Evolutionary conservation across 2,329 filamentous ascomycete species (phyloP).

Genomic region (Aspergillus flavus): DNA sequence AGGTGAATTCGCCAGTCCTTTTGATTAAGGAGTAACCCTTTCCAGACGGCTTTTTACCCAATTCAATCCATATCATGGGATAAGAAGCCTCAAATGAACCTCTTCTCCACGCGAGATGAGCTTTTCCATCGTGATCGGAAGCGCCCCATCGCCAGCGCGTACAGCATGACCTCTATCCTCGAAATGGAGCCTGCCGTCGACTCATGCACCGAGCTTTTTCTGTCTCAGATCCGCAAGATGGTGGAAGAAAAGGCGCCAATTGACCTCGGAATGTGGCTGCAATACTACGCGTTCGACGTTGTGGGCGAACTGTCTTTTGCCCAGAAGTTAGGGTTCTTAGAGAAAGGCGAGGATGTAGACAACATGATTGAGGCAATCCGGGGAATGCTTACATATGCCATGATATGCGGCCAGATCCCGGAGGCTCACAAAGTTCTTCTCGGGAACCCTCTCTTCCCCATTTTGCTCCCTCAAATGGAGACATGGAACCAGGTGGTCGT

Average conservation of each 20-base stretch:
- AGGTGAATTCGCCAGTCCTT: background rate
- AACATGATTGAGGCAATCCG: constrained; percentile 36
- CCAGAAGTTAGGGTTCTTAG: constrained; percentile 47
- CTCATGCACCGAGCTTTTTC: constrained; percentile 26
- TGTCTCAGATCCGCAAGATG: constrained; percentile 18
- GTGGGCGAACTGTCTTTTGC: constrained; percentile 46
- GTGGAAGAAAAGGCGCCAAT: constrained; percentile 12
- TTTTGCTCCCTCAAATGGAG: constrained; percentile 38
- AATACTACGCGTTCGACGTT: constrained; percentile 45
- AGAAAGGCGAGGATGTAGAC: constrained; percentile 44
- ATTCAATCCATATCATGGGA: constrained; percentile 26
- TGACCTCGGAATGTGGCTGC: constrained; percentile 24
- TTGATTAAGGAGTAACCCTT: background rate
- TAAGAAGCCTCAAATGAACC: constrained; percentile 24
- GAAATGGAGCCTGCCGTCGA: constrained; percentile 30
- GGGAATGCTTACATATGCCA: constrained; percentile 32
- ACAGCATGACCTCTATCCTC: constrained; percentile 31
- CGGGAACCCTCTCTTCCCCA: constrained; percentile 33
- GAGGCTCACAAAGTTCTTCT: constrained; percentile 8
- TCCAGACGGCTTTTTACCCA: constrained; percentile 21
- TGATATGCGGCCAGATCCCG: constrained; percentile 15
- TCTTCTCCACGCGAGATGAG: constrained; percentile 26
- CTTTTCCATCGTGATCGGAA: constrained; percentile 22
- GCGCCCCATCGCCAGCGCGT: constrained; percentile 28
- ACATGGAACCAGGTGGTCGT: constrained; percentile 36